A percentile compares a stretch with the other conserved stretches of the same genome.
These are phyloP conservation scores for Yarrowia divulgata DNA, from an alignment of 805 yeast genomes.

Conservation along the genomic window DNA sequence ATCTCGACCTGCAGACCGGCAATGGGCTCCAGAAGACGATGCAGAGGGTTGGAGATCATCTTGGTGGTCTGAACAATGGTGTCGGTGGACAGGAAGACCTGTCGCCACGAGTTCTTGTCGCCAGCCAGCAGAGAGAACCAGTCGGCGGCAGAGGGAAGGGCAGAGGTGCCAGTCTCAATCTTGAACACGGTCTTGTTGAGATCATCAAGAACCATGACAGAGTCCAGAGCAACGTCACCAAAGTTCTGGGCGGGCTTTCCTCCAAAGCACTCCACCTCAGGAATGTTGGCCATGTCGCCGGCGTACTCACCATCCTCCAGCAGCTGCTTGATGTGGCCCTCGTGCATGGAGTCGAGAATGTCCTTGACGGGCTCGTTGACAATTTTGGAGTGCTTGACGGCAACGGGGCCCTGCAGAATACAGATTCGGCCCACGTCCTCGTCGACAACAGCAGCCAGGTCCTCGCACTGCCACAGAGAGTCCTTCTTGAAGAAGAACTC, in stretches of 20 bases:
- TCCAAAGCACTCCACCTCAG: slow-evolving; percentile 89
- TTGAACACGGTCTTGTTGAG: slow-evolving; percentile 48
- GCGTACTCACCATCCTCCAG: slow-evolving; percentile 68
- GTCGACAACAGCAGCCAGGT: slow-evolving; percentile 92
- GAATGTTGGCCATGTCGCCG: slow-evolving; percentile 75
- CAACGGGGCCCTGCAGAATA: slow-evolving; percentile 98
- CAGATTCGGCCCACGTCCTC: slow-evolving; percentile 99
- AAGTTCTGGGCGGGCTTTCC: slow-evolving; percentile 58
- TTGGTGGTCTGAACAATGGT: slow-evolving; percentile 85
- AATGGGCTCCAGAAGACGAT: slow-evolving; percentile 79
- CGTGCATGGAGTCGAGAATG: slow-evolving; percentile 85
- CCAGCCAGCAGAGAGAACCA: slow-evolving; percentile 92
- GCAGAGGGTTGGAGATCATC: slow-evolving; percentile 80
- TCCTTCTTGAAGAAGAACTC: slow-evolving; percentile 98
- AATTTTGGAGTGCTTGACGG: slow-evolving; percentile 86
- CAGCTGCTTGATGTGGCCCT: slow-evolving; percentile 80
- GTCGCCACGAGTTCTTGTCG: slow-evolving; percentile 79
- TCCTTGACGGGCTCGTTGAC: slow-evolving; percentile 93
- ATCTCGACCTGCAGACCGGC: slow-evolving; percentile 69
- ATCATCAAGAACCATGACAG: slow-evolving; percentile 45
- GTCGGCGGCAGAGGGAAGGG: slow-evolving; percentile 53
- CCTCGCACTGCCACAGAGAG: slow-evolving; percentile 98
- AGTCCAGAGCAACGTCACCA: slow-evolving; percentile 46
- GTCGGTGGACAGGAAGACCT: slow-evolving; percentile 80
- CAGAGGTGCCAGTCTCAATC: slow-evolving; percentile 50